Evolutionary conservation across 305 asterid species (phyloP).

Genomic region (Rubia balearica): DNA sequence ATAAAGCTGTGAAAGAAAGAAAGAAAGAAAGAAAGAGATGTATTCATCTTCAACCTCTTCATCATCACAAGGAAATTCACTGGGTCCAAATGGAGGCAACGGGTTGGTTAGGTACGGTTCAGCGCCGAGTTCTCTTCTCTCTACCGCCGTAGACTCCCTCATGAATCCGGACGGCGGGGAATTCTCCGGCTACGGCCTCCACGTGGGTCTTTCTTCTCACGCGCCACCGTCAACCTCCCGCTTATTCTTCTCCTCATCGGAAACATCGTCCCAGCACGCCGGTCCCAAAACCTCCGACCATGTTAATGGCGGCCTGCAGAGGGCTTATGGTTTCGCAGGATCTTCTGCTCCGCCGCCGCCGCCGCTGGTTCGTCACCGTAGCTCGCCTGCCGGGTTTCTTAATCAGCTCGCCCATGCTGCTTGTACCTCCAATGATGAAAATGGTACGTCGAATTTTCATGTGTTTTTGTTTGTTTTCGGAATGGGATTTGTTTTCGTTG

Average conservation of each 20-base stretch:
- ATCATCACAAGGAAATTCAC: slow-evolving; percentile 46
- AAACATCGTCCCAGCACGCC: slow-evolving; percentile 16
- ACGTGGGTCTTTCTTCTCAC: slow-evolving; percentile 12
- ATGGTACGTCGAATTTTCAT: slow-evolving; percentile 36
- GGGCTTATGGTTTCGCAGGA: slow-evolving; percentile 29
- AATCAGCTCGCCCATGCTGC: slow-evolving; percentile 49
- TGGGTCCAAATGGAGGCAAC: slow-evolving; percentile 26
- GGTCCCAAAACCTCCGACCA: slow-evolving; percentile 18
- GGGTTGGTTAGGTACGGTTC: slow-evolving; percentile 64
- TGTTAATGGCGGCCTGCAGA: slow-evolving; percentile 31
- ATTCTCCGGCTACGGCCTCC: slow-evolving; percentile 25
- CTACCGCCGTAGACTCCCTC: slow-evolving; percentile 50
- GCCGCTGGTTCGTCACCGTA: slow-evolving; percentile 55
- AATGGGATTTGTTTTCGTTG: not conserved
- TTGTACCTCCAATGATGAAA: slow-evolving; percentile 37
- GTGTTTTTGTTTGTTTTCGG: not conserved
- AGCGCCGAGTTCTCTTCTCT: slow-evolving; percentile 56
- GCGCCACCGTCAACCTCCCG: slow-evolving; percentile 18
- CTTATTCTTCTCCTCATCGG: slow-evolving; percentile 32
- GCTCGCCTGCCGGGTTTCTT: slow-evolving; percentile 73
- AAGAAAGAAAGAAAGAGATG: slow-evolving; percentile 24
- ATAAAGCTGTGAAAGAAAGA: not conserved
- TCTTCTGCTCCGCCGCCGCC: slow-evolving; percentile 23
- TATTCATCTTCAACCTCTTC: slow-evolving; percentile 65
- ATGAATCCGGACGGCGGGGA: slow-evolving; percentile 29